These are phyloP conservation scores for Gryganskiella cystojenkinii DNA, from an alignment of 192 early-diverging fungal species.

Conservation along the genomic window DNA sequence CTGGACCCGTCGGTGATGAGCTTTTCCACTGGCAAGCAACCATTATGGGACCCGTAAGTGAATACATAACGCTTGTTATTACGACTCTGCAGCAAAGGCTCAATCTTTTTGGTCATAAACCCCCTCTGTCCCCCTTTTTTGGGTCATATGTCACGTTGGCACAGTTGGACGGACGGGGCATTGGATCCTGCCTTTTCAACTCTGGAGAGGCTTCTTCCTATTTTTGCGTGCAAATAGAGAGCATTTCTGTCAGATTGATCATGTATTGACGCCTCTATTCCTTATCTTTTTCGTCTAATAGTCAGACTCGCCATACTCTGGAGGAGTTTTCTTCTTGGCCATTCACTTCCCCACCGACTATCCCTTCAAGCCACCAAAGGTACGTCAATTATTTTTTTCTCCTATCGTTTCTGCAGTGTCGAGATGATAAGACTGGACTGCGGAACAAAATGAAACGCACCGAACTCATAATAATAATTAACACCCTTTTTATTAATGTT, in stretches of 20 bases:
- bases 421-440: too few species aligned
- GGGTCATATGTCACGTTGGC: constrained; percentile 10
- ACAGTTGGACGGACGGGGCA: not conserved
- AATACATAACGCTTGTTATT: constrained; percentile 12
- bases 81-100: not conserved
- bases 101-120: not conserved
- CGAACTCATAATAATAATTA: too few species aligned
- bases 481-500: too few species aligned
- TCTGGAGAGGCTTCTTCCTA: not conserved
- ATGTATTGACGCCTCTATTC: constrained; percentile 3
- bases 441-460: too few species aligned
- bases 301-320: constrained; percentile 91
- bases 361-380: constrained; percentile 98
- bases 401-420: not conserved
- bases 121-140: not conserved
- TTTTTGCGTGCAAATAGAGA: not conserved
- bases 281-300: constrained; percentile 45
- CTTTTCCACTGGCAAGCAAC: constrained; percentile 98
- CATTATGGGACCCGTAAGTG: constrained; percentile 95
- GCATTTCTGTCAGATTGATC: not conserved
- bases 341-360: constrained; percentile 99
- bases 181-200: not conserved
- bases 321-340: constrained; percentile 96
- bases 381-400: constrained; percentile 32
- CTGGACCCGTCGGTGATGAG: constrained; percentile 94